Evolutionary conservation across 1,284 basidiomycete genomes (phyloP), one percentile per base, ranked within the genome.

Genomic region (Moesziomyces sp.): DNA sequence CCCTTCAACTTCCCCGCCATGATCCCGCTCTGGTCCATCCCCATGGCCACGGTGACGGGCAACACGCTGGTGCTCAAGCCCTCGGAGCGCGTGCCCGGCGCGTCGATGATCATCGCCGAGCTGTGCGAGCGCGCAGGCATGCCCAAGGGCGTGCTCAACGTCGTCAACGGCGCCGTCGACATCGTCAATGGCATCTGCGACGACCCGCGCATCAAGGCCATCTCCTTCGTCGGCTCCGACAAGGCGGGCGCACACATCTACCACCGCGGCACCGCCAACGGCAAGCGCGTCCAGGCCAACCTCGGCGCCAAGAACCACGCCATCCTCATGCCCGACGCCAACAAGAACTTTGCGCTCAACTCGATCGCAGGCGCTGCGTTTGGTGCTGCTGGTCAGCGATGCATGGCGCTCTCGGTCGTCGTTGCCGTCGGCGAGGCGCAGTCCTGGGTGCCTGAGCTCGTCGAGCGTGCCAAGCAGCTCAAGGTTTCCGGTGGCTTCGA

Each of bases 171-270:
- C 28, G 90, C 91, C 19, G 90, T 92, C 30, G 89, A 91, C 10
- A 93, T 92, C 1, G 96, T 99, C 58, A 97, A 98, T 81, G 90
- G 91, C 28, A 93, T 99, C 68, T 98, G 94, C 84, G 94, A 97
- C 84, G 89, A 95, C 83, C 91, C 93, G 16, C 86, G 88, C 8
- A 94, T 98, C 87, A 94, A 91, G 83, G 96, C 95, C 10, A 94
- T 98, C 84, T 93, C 92, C 76, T 98, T 99, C 83, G 96, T 99
- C n/a, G 96, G 96, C 24, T 93, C 94, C 44, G 93, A 99, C 85
- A 88, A 88, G 46, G 96, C 96, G 14, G 96, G 96, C 46, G 91
- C 90, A 76, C 94, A 98, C 83, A 98, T 99, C 76, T 97, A 94
- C 84, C 60, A 74, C 62, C 67, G 92, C 58, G 93, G 91, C 16